Evolutionary conservation across 768 basidiomycete genomes (phyloP).

Genomic region (Tulasnella sp.): DNA sequence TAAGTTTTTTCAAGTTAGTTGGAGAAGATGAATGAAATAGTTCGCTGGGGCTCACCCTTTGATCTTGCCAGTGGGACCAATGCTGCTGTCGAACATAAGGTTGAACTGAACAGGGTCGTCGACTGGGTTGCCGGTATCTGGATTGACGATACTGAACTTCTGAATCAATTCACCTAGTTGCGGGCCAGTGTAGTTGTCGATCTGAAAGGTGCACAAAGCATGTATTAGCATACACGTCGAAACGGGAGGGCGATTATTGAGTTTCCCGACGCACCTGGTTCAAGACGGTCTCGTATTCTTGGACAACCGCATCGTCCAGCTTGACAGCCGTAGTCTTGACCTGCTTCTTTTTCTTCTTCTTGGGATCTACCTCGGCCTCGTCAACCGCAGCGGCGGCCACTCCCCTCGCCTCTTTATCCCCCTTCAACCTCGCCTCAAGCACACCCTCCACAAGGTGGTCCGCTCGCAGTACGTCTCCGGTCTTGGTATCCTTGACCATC

Average conservation of each 20-base stretch:
- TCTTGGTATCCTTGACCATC: slow-evolving; percentile 96
- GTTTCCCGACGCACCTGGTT: slow-evolving; percentile 56
- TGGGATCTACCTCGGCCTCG: slow-evolving; percentile 50
- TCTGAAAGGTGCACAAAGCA: slow-evolving; percentile 37
- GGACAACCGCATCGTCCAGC: slow-evolving; percentile 63
- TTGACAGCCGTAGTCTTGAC: slow-evolving; percentile 61
- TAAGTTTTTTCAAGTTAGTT: slow-evolving; percentile 29
- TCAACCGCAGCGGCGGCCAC: slow-evolving; percentile 46
- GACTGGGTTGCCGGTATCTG: slow-evolving; percentile 87
- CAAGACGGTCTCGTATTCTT: slow-evolving; percentile 71
- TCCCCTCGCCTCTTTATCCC: slow-evolving; percentile 85
- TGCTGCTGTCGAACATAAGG: slow-evolving; percentile 96
- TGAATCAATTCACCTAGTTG: slow-evolving; percentile 82
- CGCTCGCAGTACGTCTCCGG: slow-evolving; percentile 93
- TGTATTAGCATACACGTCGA: not conserved
- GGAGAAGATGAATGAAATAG: not conserved
- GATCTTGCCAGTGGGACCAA: slow-evolving; percentile 95
- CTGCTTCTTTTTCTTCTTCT: slow-evolving; percentile 60
- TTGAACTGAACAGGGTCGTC: slow-evolving; percentile 93
- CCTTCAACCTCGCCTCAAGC: slow-evolving; percentile 79
- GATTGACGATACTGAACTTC: slow-evolving; percentile 73
- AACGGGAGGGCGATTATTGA: not conserved
- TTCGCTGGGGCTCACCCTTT: slow-evolving; percentile 56
- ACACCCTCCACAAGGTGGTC: slow-evolving; percentile 94
- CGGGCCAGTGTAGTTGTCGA: slow-evolving; percentile 89